A percentile compares a stretch with the other conserved stretches of the same genome.
phyloP scores from a whole-genome alignment of 2,329 filamentous ascomycete genomes.

The Claviceps sp. region DNA sequence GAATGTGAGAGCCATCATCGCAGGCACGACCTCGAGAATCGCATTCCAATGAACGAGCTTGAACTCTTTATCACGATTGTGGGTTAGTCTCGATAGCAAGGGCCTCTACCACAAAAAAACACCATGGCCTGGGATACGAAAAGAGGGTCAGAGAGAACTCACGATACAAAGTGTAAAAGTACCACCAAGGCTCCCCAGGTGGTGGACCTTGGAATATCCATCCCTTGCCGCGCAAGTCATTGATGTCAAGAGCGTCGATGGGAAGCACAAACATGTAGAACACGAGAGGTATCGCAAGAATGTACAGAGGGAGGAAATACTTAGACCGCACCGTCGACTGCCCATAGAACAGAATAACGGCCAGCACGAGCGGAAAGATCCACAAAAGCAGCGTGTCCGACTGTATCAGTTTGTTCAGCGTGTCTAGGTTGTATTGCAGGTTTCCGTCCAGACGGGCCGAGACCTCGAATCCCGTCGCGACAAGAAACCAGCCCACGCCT shows the following conservation, averaged over 20 bases:
- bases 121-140: not conserved
- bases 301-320: slow-evolving; percentile 77
- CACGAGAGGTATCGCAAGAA: slow-evolving; percentile 60
- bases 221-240: slow-evolving; percentile 54
- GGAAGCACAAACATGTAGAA: slow-evolving; percentile 69
- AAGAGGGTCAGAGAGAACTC: slow-evolving; percentile 20
- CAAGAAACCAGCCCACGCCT: slow-evolving; percentile 88
- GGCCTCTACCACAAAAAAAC: not conserved
- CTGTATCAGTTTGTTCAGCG: slow-evolving; percentile 60
- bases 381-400: slow-evolving; percentile 68
- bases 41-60: slow-evolving; percentile 71
- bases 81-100: not conserved
- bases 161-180: slow-evolving; percentile 94
- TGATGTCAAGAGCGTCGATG: slow-evolving; percentile 53
- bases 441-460: slow-evolving; percentile 79
- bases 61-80: slow-evolving; percentile 44
- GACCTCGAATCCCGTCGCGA: slow-evolving; percentile 86
- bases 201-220: slow-evolving; percentile 90
- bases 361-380: slow-evolving; percentile 65
- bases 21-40: slow-evolving; percentile 70
- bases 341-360: slow-evolving; percentile 61
- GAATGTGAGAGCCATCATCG: slow-evolving; percentile 94
- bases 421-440: slow-evolving; percentile 67
- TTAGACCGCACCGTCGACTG: slow-evolving; percentile 69
- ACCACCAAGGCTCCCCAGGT: slow-evolving; percentile 84